phyloP scores from a whole-genome alignment of 139 green algal genomes.

The Bryopsis sp. region DNA sequence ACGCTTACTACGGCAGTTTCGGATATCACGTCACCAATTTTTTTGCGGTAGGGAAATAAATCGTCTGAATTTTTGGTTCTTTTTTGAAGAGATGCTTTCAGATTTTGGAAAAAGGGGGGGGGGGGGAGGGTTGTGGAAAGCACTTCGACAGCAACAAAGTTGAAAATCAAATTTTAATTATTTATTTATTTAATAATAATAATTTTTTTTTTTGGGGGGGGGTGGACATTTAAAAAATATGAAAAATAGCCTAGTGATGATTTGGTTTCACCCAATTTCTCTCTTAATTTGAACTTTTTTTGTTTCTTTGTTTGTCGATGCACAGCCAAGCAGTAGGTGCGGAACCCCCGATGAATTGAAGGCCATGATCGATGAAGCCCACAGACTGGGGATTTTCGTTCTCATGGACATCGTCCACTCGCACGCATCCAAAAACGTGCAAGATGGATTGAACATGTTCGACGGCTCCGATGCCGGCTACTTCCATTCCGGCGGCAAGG shows the following conservation, averaged over 20 bases:
- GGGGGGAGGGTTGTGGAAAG: too few relatives aligned
- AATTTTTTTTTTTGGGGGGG: too few relatives aligned
- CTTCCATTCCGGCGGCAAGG: slow-evolving; percentile 78
- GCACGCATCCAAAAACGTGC: slow-evolving; percentile 90
- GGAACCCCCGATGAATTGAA: slow-evolving; percentile 98
- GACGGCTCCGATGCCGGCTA: slow-evolving; percentile 86
- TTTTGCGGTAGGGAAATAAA: slow-evolving; percentile 61
- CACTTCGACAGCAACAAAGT: too few relatives aligned
- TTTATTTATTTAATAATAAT: too few relatives aligned
- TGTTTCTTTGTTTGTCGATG: background rate
- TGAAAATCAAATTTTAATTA: too few relatives aligned
- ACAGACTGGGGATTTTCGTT: slow-evolving; percentile 72
- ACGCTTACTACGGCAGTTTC: slow-evolving; percentile 86
- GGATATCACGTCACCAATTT: slow-evolving; percentile 99
- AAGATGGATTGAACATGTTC: slow-evolving; percentile 98
- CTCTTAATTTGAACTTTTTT: background rate
- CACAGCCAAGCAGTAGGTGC: slow-evolving; percentile 62
- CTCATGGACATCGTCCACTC: slow-evolving; percentile 82
- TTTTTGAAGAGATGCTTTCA: slow-evolving; percentile 12
- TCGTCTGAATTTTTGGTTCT: background rate
- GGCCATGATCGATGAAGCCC: slow-evolving; percentile 53
- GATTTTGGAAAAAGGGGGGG: background rate
- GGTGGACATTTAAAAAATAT: too few relatives aligned
- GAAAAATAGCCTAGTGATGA: too few relatives aligned
- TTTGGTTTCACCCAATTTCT: too few relatives aligned